Base-by-base conservation (phyloP, 208 protist genomes). In the Kentomonas sorsogonicus region DNA sequence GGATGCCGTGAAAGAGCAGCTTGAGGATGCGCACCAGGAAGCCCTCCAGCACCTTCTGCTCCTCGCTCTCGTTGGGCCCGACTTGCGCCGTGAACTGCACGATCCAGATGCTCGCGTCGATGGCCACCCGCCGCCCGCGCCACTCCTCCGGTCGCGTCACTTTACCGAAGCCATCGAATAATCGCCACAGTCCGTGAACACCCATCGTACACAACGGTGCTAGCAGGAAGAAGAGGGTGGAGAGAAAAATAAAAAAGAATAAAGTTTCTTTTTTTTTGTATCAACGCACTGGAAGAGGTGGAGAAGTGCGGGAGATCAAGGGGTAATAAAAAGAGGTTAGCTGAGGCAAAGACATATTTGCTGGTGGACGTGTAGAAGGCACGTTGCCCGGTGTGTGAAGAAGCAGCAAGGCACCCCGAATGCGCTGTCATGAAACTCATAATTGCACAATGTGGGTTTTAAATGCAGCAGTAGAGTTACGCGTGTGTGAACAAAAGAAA, bases 61-160 rank as follows among this genome's bases (percentile, higher is more conserved):
- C 73, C 3, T 72, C 36, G 33, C 83, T 75, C 11, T 85, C 78
- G 16, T 71, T 66, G 1, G 73, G 52, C 20, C 45, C 39, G 39
- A 65, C 57, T 27, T 69, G 61, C 3, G 79, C 66, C 1, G 83
- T 77, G 57, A 95, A 91, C 52, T 92, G 89, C 10, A 64, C 72
- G 16, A 92, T 86, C 86, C 89, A 95, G 51, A 95, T 91, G 58
- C 89, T 95, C 10, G 89, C 89, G 46, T 95, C 89, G 29, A 95
- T 71, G 5, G 89, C 89, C 31, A 95, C 83, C 0, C 79, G 77
- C 54, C 74, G 77, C 13, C 79, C 89, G 11, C 62, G 67, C 74
- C 82, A 77, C 0, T 74, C 58, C 27, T 85, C 85, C 25, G 86
- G 80, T 23, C 70, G 72, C 6, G 79, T 80, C 0, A 90, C 79